A percentile compares a stretch with the other conserved stretches of the same genome.
Evolutionary conservation across 495 filamentous ascomycete species (phyloP).

Genomic region (Xylaria telfairii): DNA sequence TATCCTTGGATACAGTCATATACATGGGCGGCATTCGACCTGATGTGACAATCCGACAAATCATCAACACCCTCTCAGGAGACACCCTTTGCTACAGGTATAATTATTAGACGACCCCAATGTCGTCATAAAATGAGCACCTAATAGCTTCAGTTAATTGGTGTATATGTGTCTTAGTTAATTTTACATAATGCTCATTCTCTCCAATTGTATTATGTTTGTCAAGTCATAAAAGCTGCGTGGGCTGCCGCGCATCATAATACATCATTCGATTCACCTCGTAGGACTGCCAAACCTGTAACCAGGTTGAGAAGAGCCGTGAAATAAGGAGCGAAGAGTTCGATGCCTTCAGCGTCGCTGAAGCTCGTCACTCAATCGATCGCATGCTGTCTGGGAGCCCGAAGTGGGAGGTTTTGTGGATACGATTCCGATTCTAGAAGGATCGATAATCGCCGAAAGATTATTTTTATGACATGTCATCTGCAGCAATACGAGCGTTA

Average conservation of each 20-base stretch:
- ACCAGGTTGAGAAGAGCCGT: too few species aligned
- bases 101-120: slow-evolving; percentile 31
- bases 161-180: slow-evolving; percentile 3
- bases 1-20: slow-evolving; percentile 35
- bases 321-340: background rate
- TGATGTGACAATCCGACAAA: slow-evolving; percentile 37
- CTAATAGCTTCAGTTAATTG: background rate
- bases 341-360: background rate
- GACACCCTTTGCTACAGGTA: slow-evolving; percentile 43
- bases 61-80: slow-evolving; percentile 39
- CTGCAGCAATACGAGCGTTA: too few species aligned
- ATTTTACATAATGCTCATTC: background rate
- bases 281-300: background rate
- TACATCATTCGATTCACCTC: background rate
- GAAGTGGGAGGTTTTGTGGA: too few species aligned
- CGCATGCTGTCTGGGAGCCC: background rate
- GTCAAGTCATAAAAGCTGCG: background rate
- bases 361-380: background rate
- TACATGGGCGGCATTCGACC: slow-evolving; percentile 32
- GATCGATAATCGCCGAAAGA: too few species aligned
- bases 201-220: background rate
- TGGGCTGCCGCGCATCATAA: background rate
- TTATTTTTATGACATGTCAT: too few species aligned
- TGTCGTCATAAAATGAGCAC: background rate
- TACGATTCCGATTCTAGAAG: background rate